Base-by-base conservation (phyloP, 2,329 filamentous ascomycete species). In the Sclerotinia spermophila region DNA sequence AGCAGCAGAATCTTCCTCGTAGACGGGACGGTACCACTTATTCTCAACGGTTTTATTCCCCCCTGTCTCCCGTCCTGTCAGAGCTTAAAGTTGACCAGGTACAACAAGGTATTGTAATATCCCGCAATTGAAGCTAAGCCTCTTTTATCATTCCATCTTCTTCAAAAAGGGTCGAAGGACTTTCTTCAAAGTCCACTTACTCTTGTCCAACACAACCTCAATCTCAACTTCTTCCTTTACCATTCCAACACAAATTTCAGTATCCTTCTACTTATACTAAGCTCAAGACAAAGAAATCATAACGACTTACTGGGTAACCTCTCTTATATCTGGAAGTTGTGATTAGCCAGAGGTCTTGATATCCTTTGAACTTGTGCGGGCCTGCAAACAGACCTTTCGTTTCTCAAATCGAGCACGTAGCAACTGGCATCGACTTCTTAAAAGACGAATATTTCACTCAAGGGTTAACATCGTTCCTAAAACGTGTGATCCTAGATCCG, bases 191-290 rank as follows among this genome's bases (percentile, higher is more conserved):
- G 24, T 17, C 45, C 24, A 40, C 35, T n/a, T 53, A 65, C 45
- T 65, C 45, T 65, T 51, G 35, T 65, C 62, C 24, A 38, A 53
- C 45, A 53, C n/a, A 65, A 53, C 10, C 19, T 53, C 45, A 53
- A 40, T 45, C 62, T 40, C n/a, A 27, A 27, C 48, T 40, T n/a
- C 8, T 53, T 33, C 24, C n/a, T 40, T n/a, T 24, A 21, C 10
- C 19, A 21, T 38, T 53, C 61, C 33, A 51, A 42, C n/a, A 30
- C 1, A 30, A 51, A 30, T 19, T 44, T 17, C 17, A 53, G 30
- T n/a, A 21, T 65, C 8, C 17, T 30, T 19, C 24, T 65, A 40
- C 17, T 27, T 65, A 5, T n/a, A 19, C 33, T 65, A 35, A 53
- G 21, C 33, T 40, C 10, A 40, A 53, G 24, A 40, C 33, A 65